Conservation (phyloP, 495 filamentous ascomycete genomes). For the Penicillium turbatum region DNA sequence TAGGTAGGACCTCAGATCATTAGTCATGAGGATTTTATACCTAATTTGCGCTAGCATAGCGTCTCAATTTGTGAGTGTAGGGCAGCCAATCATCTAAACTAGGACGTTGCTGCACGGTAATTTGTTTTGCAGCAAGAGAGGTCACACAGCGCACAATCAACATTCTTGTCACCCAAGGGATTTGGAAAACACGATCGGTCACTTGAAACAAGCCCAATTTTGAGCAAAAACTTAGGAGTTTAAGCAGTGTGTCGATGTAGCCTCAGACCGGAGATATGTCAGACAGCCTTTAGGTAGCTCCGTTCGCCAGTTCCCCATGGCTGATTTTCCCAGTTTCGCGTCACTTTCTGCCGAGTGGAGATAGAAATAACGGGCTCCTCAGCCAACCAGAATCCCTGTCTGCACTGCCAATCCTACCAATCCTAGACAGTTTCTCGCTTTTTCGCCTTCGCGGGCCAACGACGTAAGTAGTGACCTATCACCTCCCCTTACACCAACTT, state of each 20-base stretch:
- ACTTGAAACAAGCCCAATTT: not conserved
- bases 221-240: not conserved
- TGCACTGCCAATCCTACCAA: conserved; percentile 1
- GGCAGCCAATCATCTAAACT: not conserved
- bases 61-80: not conserved
- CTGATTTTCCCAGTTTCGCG: conserved; percentile 16
- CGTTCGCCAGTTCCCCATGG: conserved; percentile 10
- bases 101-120: conserved; percentile 1
- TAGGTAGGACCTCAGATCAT: not conserved
- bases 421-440: conserved; percentile 16
- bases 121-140: not conserved
- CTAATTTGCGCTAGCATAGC: not conserved
- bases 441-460: conserved; percentile 1
- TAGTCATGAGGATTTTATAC: not conserved
- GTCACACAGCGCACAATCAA: not conserved
- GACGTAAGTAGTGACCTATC: conserved; percentile 19
- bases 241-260: not conserved
- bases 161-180: too few species aligned
- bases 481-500: not conserved
- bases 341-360: conserved; percentile 19
- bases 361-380: conserved; percentile 17
- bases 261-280: not conserved
- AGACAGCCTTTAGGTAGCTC: conserved; percentile 13
- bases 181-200: too few species aligned
- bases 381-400: conserved; percentile 12